phyloP scores from a whole-genome alignment of 495 filamentous ascomycete species.

The Xeromyces bisporus region DNA sequence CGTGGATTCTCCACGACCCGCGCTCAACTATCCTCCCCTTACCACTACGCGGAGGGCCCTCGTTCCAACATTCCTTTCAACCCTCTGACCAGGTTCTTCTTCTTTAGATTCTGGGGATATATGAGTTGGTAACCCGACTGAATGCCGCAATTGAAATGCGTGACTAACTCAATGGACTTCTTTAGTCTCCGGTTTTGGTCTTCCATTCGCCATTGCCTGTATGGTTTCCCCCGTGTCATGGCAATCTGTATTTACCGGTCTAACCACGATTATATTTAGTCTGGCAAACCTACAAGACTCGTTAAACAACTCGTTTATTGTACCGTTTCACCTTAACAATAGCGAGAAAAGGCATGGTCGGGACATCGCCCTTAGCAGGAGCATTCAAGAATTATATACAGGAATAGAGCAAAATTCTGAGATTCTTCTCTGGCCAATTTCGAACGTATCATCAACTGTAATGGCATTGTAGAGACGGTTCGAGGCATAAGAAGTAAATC shows the following conservation, averaged over 20 bases:
- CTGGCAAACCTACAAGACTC: slow-evolving; percentile 72
- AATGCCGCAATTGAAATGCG: slow-evolving; percentile 2
- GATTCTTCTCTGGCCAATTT: slow-evolving; percentile 3
- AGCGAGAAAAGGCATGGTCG: slow-evolving; percentile 8
- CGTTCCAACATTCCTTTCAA: slow-evolving; percentile 93
- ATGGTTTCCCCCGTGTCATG: slow-evolving; percentile 20
- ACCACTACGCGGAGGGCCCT: slow-evolving; percentile 97
- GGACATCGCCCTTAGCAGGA: slow-evolving; percentile 11
- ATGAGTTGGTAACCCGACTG: slow-evolving; percentile 36
- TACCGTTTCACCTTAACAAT: slow-evolving; percentile 8
- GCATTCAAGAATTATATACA: slow-evolving; percentile 24
- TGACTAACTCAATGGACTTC: slow-evolving; percentile 11
- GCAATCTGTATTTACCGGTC: slow-evolving; percentile 1
- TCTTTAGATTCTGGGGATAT: slow-evolving; percentile 65
- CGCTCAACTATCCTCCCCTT: slow-evolving; percentile 68
- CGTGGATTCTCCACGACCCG: slow-evolving; percentile 89
- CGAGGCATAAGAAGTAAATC: slow-evolving; percentile 8
- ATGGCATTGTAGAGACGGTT: not conserved
- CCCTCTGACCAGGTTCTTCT: slow-evolving; percentile 72
- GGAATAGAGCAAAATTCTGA: slow-evolving; percentile 25
- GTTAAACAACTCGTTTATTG: slow-evolving; percentile 13
- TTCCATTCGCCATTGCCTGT: slow-evolving; percentile 73
- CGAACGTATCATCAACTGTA: not conserved
- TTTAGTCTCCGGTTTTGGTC: slow-evolving; percentile 54
- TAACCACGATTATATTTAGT: slow-evolving; percentile 33